Percentiles rank a stretch among this genome's conserved stretches.
phyloP scores from a whole-genome alignment of 2,329 filamentous ascomycete species.

The Apiospora marii region DNA sequence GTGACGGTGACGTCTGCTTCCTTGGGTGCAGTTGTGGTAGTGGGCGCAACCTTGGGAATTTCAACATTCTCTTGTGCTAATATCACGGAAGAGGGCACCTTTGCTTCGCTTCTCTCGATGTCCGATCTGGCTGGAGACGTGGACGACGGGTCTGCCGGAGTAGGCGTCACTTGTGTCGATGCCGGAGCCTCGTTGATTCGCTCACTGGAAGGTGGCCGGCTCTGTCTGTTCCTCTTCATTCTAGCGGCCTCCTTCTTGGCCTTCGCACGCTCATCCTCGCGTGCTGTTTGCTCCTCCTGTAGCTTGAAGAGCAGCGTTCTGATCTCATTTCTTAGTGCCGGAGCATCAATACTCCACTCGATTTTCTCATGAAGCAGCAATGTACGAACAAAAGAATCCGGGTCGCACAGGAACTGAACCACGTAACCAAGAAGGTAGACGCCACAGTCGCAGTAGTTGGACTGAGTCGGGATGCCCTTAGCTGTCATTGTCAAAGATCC shows the following conservation, averaged over 20 bases:
- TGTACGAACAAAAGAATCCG: slow-evolving; percentile 72
- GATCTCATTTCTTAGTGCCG: slow-evolving; percentile 69
- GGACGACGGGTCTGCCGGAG: neutral
- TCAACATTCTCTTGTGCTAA: slow-evolving; percentile 1
- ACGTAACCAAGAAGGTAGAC: slow-evolving; percentile 87
- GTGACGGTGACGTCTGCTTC: neutral
- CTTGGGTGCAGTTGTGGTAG: neutral
- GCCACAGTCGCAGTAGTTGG: slow-evolving; percentile 89
- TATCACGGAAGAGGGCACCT: neutral
- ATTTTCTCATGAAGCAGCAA: slow-evolving; percentile 67
- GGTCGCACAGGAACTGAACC: slow-evolving; percentile 79
- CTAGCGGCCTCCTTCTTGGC: slow-evolving; percentile 15
- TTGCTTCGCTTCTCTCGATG: neutral
- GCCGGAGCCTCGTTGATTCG: neutral
- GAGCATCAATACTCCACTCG: slow-evolving; percentile 62
- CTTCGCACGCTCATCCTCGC: slow-evolving; percentile 39
- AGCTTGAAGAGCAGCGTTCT: slow-evolving; percentile 71
- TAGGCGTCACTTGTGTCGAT: neutral
- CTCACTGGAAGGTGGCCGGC: neutral
- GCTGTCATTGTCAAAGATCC: slow-evolving; percentile 67
- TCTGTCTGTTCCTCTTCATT: neutral
- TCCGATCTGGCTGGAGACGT: neutral
- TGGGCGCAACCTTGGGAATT: neutral
- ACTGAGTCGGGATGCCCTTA: slow-evolving; percentile 77
- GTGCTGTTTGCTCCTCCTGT: slow-evolving; percentile 63